Evolutionary conservation across 2,329 filamentous ascomycete genomes (phyloP).

Genomic region (Trichoderma sp.): DNA sequence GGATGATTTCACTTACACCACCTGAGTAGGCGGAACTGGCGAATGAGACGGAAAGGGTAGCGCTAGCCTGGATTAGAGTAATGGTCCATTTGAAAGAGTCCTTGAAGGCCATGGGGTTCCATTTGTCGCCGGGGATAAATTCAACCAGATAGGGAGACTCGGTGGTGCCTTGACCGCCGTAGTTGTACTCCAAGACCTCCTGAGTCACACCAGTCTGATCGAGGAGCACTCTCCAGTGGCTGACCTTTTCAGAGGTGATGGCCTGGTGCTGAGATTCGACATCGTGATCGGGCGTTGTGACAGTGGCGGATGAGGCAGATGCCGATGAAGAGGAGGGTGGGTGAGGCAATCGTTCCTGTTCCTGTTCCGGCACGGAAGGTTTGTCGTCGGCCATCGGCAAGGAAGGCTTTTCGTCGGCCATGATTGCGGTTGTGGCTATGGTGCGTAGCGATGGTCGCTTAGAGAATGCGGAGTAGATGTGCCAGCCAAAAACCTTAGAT

Average conservation of each 20-base stretch:
- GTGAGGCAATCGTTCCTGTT: not conserved
- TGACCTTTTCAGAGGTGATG: slow-evolving; percentile 32
- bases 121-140: slow-evolving; percentile 66
- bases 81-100: slow-evolving; percentile 64
- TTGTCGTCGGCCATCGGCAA: slow-evolving; percentile 16
- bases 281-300: slow-evolving; percentile 41
- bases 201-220: slow-evolving; percentile 60
- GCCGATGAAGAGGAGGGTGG: slow-evolving; percentile 23
- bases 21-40: slow-evolving; percentile 68
- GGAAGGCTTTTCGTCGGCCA: slow-evolving; percentile 15
- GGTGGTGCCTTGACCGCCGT: slow-evolving; percentile 62
- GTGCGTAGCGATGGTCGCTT: not conserved
- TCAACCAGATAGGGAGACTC: slow-evolving; percentile 69
- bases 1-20: slow-evolving; percentile 54
- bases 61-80: slow-evolving; percentile 62
- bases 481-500: not conserved
- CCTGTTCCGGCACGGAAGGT: not conserved
- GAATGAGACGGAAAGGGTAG: slow-evolving; percentile 70
- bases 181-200: slow-evolving; percentile 56
- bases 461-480: not conserved
- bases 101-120: slow-evolving; percentile 65
- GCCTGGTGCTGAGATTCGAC: slow-evolving; percentile 44
- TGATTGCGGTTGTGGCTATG: not conserved
- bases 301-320: slow-evolving; percentile 29
- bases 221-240: slow-evolving; percentile 55